Evolutionary conservation across 208 protist species (phyloP).

Genomic region (Endotrypanum monterogeii): DNA sequence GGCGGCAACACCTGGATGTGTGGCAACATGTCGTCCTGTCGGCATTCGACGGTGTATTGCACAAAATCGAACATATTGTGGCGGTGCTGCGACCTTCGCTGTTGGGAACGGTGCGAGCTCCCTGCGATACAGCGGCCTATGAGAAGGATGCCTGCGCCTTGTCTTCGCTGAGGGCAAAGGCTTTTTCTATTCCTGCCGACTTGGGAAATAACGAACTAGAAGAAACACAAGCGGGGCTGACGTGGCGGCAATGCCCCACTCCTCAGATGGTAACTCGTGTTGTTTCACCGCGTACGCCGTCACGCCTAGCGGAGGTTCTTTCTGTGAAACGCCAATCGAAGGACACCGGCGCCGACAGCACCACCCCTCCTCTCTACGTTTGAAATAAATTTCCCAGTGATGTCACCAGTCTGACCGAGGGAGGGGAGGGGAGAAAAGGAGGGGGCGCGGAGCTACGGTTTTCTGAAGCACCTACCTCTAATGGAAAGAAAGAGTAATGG

Average conservation of each 20-base stretch:
- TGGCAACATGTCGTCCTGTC: conserved; percentile 34
- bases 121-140: neutral
- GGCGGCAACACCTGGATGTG: conserved; percentile 19
- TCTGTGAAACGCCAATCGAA: neutral
- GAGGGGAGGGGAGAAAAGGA: no score
- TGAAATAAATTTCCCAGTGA: no score
- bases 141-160: neutral
- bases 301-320: conserved; percentile 1
- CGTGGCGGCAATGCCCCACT: neutral
- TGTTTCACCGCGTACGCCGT: neutral
- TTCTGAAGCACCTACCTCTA: no score
- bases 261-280: neutral
- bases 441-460: no score
- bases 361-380: neutral
- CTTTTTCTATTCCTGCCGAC: neutral
- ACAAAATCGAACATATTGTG: conserved; percentile 4
- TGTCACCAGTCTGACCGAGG: no score
- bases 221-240: neutral
- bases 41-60: conserved; percentile 23
- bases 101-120: neutral
- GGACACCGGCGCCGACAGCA: no score
- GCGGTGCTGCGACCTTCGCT: neutral
- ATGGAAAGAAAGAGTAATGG: no score
- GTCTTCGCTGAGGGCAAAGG: neutral
- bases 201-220: neutral